Base-by-base conservation (phyloP, 2,329 filamentous ascomycete genomes). In the Penicillium sp. region DNA sequence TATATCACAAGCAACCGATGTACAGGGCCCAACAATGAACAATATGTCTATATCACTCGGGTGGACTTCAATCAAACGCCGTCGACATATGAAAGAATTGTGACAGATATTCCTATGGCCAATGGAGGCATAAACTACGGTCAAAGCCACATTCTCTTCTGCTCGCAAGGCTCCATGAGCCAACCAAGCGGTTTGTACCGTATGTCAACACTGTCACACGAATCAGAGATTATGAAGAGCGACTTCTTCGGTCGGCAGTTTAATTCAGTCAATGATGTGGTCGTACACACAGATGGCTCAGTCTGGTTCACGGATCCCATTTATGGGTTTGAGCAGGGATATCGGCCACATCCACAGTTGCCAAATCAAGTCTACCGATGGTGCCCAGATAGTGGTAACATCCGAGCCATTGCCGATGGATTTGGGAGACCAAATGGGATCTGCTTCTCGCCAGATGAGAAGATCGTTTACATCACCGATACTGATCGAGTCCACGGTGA, bases 121-220 rank as follows among this genome's bases (percentile, higher is more conserved):
- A 82, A 82, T 45, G 79, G 79, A 22, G 79, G 77, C 7, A 72
- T 80, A 38, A 81, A 80, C 51, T 78, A 78, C 64, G 59, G 58
- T 38, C n/a, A 68, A 1, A 67, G 70, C 8, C 66, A 72, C 8
- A 50, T 79, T 4, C 62, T 79, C 5, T 73, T 78, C 50, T 79
- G 76, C 53, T 69, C 72, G 0, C 77, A 79, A 45, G 77, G 77
- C 3, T 55, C 57, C 1, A 44, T 55, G 21, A 45, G 36, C 5
- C 14, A 50, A 2, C 55, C 57, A 0, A 53, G 55, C 6, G 63
- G 61, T 1, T n/a, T 66, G 10, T 60, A 58, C 29, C 34, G 41
- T 3, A 63, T 68, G 54, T 58, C 56, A 5, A 43, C 34, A 10
- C 29, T 56, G 2, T 66, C 65, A 2, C 61, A 66, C 34, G 58